These are phyloP conservation scores for Vanrija sp. DNA, from an alignment of 1,284 basidiomycete species.

Conservation along the genomic window DNA sequence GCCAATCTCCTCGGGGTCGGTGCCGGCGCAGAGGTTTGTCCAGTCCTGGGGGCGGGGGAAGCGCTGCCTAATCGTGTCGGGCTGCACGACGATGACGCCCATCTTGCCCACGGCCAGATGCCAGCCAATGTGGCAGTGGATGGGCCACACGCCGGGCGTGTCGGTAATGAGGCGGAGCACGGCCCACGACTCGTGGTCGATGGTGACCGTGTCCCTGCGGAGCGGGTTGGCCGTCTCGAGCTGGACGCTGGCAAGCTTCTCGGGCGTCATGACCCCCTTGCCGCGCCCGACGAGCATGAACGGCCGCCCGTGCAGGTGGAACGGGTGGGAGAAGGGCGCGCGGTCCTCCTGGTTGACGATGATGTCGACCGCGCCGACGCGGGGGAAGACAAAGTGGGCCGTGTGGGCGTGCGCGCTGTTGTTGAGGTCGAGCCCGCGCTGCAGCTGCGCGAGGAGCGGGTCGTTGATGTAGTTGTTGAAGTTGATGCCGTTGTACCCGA, in stretches of 20 bases:
- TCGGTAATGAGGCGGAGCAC: constrained; percentile 29
- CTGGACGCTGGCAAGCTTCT: constrained; percentile 5
- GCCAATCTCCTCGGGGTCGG: constrained; percentile 8
- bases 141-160: constrained; percentile 23
- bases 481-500: constrained; percentile 33
- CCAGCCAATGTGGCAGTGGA: constrained; percentile 34
- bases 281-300: constrained; percentile 42
- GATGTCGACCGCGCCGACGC: background rate
- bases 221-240: constrained; percentile 42
- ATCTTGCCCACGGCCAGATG: constrained; percentile 12
- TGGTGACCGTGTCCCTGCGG: constrained; percentile 45
- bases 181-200: constrained; percentile 26
- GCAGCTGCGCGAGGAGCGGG: constrained; percentile 32
- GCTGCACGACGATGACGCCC: constrained; percentile 18
- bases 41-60: constrained; percentile 13
- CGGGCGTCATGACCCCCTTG: constrained; percentile 24
- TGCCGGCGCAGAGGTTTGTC: constrained; percentile 15
- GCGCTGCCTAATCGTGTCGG: constrained; percentile 10
- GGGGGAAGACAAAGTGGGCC: constrained; percentile 4
- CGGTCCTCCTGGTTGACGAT: constrained; percentile 38
- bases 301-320: constrained; percentile 33
- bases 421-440: constrained; percentile 21
- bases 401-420: background rate
- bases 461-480: constrained; percentile 37
- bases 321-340: constrained; percentile 30